Evolutionary conservation across 495 filamentous ascomycete genomes (phyloP), one percentile per base, ranked within the genome.

Genomic region (Cercophora samala): DNA sequence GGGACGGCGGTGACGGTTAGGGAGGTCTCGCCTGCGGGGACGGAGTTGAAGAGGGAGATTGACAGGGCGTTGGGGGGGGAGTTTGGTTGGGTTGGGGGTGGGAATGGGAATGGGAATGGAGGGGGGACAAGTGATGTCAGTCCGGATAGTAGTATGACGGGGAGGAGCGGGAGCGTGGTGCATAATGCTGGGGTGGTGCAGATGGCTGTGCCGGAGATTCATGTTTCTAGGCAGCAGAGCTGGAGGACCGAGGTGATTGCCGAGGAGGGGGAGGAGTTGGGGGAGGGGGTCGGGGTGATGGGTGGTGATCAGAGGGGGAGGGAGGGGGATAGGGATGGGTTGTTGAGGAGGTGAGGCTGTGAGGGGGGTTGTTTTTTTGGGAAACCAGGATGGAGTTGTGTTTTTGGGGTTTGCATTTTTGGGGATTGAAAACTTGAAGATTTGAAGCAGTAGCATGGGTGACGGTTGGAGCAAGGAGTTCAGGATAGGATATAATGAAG

Each of bases 21-120:
- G 11, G 32, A 21, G 24, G 13, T 37, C 0, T 60, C 63, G 19
- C 58, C 63, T 22, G 15, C 58, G 4, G 21, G 42, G 13, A 32
- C 21, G 3, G 58, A 15, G 0, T 61, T 76, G 2, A 77, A 78
- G 19, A 26, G 54, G 19, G 73, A 79, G 42, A 68, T 80, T 21
- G 75, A 78, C 24, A 72, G 69, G 42, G 76, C 75, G 1, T 61
- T 82, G 13, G 75, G 75, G 6, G 70, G 69, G 46, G 81, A 80
- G 63, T 79, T 81, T 55, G 79, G 81, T 2, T 83, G 80, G 74
- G 58, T 55, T 22, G 51, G 26, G 19, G 51, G 54, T 22, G 29
- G 62, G 21, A 17, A 46, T 55, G 22, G 32, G 23, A 55, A 32
- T 22, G 54, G 21, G 19, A 46, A 62, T 19, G 66, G 60, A 8